Conservation (phyloP, 805 yeast species). For the Candida qinlingensis region DNA sequence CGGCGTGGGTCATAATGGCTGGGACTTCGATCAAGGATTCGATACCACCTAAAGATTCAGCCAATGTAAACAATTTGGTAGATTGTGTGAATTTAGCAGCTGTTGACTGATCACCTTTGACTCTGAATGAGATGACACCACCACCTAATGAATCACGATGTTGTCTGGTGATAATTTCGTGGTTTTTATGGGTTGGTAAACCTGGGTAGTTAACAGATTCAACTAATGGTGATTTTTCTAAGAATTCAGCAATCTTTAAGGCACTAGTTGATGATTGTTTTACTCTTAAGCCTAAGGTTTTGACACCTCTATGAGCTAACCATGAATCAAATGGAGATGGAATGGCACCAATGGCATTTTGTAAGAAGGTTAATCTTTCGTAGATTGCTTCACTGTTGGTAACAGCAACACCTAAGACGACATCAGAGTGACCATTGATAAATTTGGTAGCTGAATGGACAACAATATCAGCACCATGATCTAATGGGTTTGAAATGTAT, state of each 20-base stretch:
- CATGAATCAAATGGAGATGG: slow-evolving; percentile 90
- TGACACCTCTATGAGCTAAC: slow-evolving; percentile 90
- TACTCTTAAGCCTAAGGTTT: slow-evolving; percentile 78
- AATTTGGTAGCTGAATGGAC: slow-evolving; percentile 88
- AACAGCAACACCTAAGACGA: slow-evolving; percentile 79
- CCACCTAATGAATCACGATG: slow-evolving; percentile 86
- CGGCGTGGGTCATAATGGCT: slow-evolving; percentile 89
- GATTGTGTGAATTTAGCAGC: slow-evolving; percentile 70
- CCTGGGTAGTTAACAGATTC: slow-evolving; percentile 81
- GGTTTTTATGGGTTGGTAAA: slow-evolving; percentile 56
- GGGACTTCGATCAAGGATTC: slow-evolving; percentile 86
- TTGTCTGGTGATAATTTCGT: slow-evolving; percentile 61
- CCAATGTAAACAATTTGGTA: slow-evolving; percentile 75
- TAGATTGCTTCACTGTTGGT: slow-evolving; percentile 57
- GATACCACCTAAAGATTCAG: slow-evolving; percentile 88
- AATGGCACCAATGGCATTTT: slow-evolving; percentile 83
- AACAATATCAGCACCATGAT: slow-evolving; percentile 80
- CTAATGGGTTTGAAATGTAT: slow-evolving; percentile 78
- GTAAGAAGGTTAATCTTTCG: slow-evolving; percentile 67
- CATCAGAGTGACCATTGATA: slow-evolving; percentile 90
- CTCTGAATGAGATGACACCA: slow-evolving; percentile 86
- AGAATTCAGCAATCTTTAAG: slow-evolving; percentile 59
- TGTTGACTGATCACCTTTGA: slow-evolving; percentile 73
- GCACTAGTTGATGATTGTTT: slow-evolving; percentile 66
- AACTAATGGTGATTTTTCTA: slow-evolving; percentile 47